A percentile compares a stretch with the other conserved stretches of the same genome.
Evolutionary conservation across 192 early-diverging fungal species (phyloP).

Genomic region (Coemansia sp.): DNA sequence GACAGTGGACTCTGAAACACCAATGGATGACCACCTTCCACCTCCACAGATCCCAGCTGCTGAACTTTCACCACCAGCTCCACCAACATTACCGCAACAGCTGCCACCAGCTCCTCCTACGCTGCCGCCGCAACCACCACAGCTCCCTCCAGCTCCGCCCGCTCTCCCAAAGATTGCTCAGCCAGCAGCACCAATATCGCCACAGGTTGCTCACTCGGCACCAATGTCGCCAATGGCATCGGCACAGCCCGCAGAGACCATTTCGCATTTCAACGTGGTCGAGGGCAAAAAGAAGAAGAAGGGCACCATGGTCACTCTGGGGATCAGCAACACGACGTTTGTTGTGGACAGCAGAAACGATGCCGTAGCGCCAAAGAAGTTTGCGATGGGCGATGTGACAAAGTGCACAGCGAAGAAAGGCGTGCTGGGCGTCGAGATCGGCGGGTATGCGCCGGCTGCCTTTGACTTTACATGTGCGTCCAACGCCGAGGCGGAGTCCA

Average conservation of each 20-base stretch:
- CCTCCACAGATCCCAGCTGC: background rate
- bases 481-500: conserved; percentile 67
- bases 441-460: conserved; percentile 54
- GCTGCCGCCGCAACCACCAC: background rate
- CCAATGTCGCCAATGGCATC: no score
- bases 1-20: background rate
- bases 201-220: no score
- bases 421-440: conserved; percentile 63
- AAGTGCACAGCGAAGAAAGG: conserved; percentile 65
- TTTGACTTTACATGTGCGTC: conserved; percentile 66
- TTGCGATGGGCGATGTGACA: conserved; percentile 57
- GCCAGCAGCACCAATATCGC: no score
- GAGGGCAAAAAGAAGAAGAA: conserved; percentile 73
- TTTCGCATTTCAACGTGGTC: conserved; percentile 44
- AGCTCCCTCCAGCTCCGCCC: background rate
- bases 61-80: background rate
- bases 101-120: conserved; percentile 8
- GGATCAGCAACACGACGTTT: conserved; percentile 63
- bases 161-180: no score
- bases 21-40: background rate
- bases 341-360: conserved; percentile 62
- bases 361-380: conserved; percentile 47
- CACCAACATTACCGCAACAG: background rate
- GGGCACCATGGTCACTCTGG: conserved; percentile 67
- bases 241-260: conserved; percentile 12